A percentile compares a stretch with the other conserved stretches of the same genome.
phyloP scores from a whole-genome alignment of 2,329 filamentous ascomycete genomes.

The Lizonia empirigonia region DNA sequence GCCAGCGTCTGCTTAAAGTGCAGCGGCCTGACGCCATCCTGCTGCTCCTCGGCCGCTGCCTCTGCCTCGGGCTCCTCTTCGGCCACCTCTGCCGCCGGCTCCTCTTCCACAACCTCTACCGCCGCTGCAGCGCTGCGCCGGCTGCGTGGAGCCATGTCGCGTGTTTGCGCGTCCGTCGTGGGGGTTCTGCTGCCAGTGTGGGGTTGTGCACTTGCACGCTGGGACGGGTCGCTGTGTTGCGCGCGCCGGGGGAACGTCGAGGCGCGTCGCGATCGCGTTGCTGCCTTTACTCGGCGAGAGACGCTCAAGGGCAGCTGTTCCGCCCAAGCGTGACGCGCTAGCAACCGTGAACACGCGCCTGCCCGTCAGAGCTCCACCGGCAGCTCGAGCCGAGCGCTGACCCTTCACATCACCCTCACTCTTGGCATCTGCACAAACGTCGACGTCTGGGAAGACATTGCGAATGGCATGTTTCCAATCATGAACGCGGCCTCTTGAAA shows the following conservation, averaged over 20 bases:
- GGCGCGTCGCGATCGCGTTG: conserved; percentile 17
- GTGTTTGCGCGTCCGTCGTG: conserved; percentile 34
- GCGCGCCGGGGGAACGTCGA: conserved; percentile 13
- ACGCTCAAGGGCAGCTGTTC: conserved; percentile 13
- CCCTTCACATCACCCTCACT: conserved; percentile 1
- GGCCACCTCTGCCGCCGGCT: conserved; percentile 25
- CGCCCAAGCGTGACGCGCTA: conserved; percentile 19
- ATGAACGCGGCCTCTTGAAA: too few relatives aligned
- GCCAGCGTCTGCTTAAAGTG: conserved; percentile 85
- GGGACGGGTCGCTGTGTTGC: conserved; percentile 1
- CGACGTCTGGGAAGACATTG: too few relatives aligned
- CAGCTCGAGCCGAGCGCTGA: conserved; percentile 1
- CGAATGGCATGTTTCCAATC: too few relatives aligned
- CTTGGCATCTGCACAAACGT: neutral
- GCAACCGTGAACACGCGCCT: conserved; percentile 22
- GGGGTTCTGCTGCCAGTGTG: conserved; percentile 3
- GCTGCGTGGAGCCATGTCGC: conserved; percentile 48
- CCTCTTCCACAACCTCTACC: conserved; percentile 35
- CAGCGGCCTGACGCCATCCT: conserved; percentile 53
- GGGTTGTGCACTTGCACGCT: conserved; percentile 5
- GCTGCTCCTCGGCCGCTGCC: conserved; percentile 28
- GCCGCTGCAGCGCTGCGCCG: conserved; percentile 46
- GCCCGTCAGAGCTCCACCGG: conserved; percentile 4
- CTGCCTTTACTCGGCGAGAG: conserved; percentile 6
- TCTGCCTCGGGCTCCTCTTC: conserved; percentile 56